Evolutionary conservation across 805 yeast genomes (phyloP).

Genomic region (Metschnikowia drakensbergensis): DNA sequence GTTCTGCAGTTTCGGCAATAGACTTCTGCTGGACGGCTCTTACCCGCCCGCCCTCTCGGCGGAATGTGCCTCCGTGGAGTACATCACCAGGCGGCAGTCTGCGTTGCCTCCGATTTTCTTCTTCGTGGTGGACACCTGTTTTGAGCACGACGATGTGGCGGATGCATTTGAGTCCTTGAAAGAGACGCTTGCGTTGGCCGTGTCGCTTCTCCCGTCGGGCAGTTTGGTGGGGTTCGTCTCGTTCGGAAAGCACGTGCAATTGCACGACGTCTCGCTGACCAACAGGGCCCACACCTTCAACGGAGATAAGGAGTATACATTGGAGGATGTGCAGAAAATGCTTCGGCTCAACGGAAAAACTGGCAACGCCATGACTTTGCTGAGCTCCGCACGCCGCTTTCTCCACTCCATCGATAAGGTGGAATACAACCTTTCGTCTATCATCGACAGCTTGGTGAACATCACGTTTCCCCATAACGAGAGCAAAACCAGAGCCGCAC

Average conservation of each 20-base stretch:
- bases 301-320: constrained; percentile 50
- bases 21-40: constrained; percentile 31
- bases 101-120: constrained; percentile 46
- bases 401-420: constrained; percentile 46
- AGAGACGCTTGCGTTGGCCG: constrained; percentile 44
- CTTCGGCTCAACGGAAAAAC: constrained; percentile 40
- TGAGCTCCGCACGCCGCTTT: constrained; percentile 27
- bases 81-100: constrained; percentile 37
- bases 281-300: constrained; percentile 42
- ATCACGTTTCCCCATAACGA: constrained; percentile 47
- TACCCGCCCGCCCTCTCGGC: constrained; percentile 27
- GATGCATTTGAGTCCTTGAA: constrained; percentile 42
- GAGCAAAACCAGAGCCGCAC: constrained; percentile 44
- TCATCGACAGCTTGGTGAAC: constrained; percentile 46
- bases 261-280: constrained; percentile 46
- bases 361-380: constrained; percentile 10
- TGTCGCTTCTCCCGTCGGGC: constrained; percentile 50
- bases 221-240: constrained; percentile 56
- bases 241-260: constrained; percentile 56
- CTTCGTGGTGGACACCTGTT: constrained; percentile 55
- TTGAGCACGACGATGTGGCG: constrained; percentile 47
- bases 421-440: constrained; percentile 48
- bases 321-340: constrained; percentile 43
- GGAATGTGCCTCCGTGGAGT: constrained; percentile 47
- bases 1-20: constrained; percentile 49